Evolutionary conservation across 1,284 basidiomycete genomes (phyloP), one percentile per base, ranked within the genome.

Genomic region (Melanopsichium pennsylvanicum): DNA sequence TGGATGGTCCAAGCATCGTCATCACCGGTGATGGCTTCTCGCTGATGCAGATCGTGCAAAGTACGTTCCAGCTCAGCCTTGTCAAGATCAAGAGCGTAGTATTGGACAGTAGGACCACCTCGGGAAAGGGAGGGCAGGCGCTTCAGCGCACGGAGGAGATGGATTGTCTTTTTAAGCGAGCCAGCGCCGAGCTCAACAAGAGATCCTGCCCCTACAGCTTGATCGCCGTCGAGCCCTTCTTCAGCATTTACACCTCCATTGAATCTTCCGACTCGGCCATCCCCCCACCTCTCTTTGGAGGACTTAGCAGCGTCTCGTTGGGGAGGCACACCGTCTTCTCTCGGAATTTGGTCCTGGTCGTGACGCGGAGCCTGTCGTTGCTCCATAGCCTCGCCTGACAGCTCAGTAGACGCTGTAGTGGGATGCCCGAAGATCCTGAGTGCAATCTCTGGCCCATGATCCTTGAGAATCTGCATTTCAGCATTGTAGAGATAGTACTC

Each of bases 1-100:
- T 74, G 60, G 12, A 77, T 66, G 43, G 67, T 78, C 68, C 62
- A 76, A 3, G 58, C 42, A n/a, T 44, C 64, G 88, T 88, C 40
- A 87, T 88, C 23, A 86, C 89, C 90, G 27, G 58, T 33, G 9
- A 48, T 45, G 10, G 51, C 62, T 47, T 73, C 63, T 29, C 69
- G 67, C 15, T 44, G n/a, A 26, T 26, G 59, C 66, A 97, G 88
- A 74, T 89, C 85, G 31, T 83, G 83, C 39, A 97, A 85, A 4
- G 92, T 91, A 21, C 93, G 88, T 63, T 89, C 86, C 27, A 97
- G 87, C 79, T 97, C 93, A 47, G 86, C 86, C 70, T 89, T 85
- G 81, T 95, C 92, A 23, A 97, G 88, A 78, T 97, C 95, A 47
- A 98, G 88, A 12, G 94, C 93, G 83, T 91, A 93, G 82, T 96